Evolutionary conservation across 331 rosid species (phyloP), one percentile per base, ranked within the genome.

Genomic region (Pyrus hybrid): DNA sequence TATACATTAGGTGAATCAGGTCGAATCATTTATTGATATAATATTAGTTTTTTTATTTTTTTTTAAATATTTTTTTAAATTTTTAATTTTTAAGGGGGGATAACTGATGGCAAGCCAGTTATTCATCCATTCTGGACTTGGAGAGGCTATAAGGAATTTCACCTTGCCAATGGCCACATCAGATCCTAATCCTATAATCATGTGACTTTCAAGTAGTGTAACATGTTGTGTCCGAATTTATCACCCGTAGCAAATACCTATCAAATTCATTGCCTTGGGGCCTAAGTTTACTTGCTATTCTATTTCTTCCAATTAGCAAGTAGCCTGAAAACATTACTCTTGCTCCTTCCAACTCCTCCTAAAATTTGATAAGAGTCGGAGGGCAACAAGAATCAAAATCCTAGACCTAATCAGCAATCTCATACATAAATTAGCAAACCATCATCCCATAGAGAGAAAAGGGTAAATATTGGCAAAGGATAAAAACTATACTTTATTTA

Each of bases 41-140:
- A 49, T 49, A 2, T 49, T 49, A 5, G n/a, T 32, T 37, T 3
- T 3, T 37, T 9, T 37, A 2, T 35, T 35, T 35, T 37, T 9
- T n/a, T n/a, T n/a, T n/a, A n/a, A n/a, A n/a, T n/a, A n/a, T n/a
- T n/a, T n/a, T n/a, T n/a, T n/a, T n/a, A n/a, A n/a, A n/a, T n/a
- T n/a, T n/a, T n/a, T n/a, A n/a, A n/a, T n/a, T 37, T 37, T 37
- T 2, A 37, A 37, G n/a, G 1, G 1, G 1, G 0, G 13, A 2
- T 0, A 37, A 37, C 4, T 0, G 13, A 0, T 37, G 45, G 13
- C 45, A 37, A 37, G 4, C 4, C 13, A 37, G 0, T 37, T 37
- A 37, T 37, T 1, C 1, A 37, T 4, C 11, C 0, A 0, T 37
- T 37, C 4, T 4, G 1, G 13, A 0, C 4, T 4, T 0, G 0